A percentile compares a stretch with the other conserved stretches of the same genome.
Evolutionary conservation across 805 yeast genomes (phyloP).

Genomic region (Lipomyces orientalis): DNA sequence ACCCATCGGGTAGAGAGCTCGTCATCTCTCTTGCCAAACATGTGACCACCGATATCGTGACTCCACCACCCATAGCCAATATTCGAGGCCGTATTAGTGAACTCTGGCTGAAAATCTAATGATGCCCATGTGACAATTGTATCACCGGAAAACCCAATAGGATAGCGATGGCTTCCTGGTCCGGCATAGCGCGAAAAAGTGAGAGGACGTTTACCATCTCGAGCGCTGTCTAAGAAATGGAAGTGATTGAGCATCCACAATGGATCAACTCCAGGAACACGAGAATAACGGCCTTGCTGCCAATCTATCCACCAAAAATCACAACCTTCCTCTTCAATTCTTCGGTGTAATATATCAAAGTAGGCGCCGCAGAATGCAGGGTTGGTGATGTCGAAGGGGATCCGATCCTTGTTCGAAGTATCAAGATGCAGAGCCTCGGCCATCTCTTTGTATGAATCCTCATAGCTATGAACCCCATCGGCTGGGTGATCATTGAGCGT

Average conservation of each 20-base stretch:
- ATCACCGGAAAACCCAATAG: background rate
- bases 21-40: constrained; percentile 1
- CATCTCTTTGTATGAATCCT: background rate
- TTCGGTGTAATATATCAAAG: background rate
- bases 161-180: background rate
- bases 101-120: constrained; percentile 2
- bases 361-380: background rate
- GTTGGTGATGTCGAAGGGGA: background rate
- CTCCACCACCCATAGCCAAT: constrained; percentile 10
- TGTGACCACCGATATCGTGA: background rate
- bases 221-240: background rate
- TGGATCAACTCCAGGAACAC: background rate
- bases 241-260: constrained; percentile 1
- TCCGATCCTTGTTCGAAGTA: background rate
- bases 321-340: background rate
- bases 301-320: constrained; percentile 2
- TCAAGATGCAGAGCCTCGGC: background rate
- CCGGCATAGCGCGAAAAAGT: constrained; percentile 2
- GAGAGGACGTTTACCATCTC: constrained; percentile 1
- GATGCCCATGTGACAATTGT: constrained; percentile 8
- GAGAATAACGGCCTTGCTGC: background rate
- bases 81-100: background rate
- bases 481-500: background rate
- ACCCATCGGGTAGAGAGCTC: constrained; percentile 10
- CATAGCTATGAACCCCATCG: background rate